These are phyloP conservation scores for Aspergillus carbonarius DNA, from an alignment of 2,329 filamentous ascomycete genomes.

Conservation along the genomic window DNA sequence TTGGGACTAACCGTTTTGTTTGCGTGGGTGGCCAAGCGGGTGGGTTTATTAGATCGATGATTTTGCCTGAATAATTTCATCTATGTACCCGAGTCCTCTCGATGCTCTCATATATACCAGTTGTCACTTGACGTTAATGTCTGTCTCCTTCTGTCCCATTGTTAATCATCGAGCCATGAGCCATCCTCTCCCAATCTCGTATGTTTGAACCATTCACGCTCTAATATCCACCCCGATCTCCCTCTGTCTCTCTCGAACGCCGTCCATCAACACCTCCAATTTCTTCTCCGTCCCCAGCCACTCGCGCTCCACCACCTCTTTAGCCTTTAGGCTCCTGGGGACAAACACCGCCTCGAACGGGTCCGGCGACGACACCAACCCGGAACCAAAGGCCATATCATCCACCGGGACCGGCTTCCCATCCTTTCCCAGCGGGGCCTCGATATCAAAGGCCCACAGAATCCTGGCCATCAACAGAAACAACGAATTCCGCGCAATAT, in stretches of 20 bases:
- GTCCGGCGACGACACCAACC: constrained; percentile 24
- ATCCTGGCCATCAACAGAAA: constrained; percentile 59
- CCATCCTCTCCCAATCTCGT: too few species aligned
- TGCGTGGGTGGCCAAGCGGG: constrained; percentile 34
- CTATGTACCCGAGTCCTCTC: too few species aligned
- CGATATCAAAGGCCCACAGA: constrained; percentile 44
- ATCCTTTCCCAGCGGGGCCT: constrained; percentile 3
- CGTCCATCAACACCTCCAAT: constrained; percentile 15
- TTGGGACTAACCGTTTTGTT: constrained; percentile 29
- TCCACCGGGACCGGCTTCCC: constrained; percentile 27
- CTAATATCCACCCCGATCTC: constrained; percentile 10
- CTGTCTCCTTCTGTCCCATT: not conserved
- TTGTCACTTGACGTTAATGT: too few species aligned
- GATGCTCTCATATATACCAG: not conserved
- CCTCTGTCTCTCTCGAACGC: constrained; percentile 8
- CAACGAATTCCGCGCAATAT: constrained; percentile 37
- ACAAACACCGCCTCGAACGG: constrained; percentile 29
- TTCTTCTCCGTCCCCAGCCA: constrained; percentile 22
- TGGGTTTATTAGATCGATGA: constrained; percentile 11
- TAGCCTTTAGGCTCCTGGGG: constrained; percentile 21
- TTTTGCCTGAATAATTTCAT: not conserved
- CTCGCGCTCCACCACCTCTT: constrained; percentile 20
- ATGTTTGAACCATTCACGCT: not conserved
- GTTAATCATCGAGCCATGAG: not conserved
- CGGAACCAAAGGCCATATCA: constrained; percentile 22